phyloP scores from a whole-genome alignment of 305 asterid genomes.

The Solanum aculeatissimum region DNA sequence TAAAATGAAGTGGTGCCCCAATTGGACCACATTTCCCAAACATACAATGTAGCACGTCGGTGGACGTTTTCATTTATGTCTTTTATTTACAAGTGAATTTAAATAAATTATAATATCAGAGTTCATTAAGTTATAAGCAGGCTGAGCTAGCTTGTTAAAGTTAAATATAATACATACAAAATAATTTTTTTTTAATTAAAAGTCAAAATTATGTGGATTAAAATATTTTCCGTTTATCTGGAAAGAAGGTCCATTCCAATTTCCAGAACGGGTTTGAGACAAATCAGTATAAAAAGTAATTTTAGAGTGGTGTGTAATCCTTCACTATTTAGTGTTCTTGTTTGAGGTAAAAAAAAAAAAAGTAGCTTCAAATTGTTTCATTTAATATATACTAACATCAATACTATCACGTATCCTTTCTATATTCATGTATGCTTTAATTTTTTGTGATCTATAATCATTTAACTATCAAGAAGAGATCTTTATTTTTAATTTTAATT shows the following conservation, averaged over 20 bases:
- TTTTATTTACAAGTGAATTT: background rate
- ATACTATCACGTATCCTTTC: background rate
- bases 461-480: background rate
- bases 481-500: too few species aligned
- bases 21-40: background rate
- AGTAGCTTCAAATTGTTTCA: background rate
- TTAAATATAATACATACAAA: background rate
- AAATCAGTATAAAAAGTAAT: background rate
- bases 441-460: background rate
- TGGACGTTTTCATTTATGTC: background rate
- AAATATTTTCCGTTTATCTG: background rate
- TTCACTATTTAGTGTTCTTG: background rate
- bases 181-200: background rate
- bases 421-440: background rate
- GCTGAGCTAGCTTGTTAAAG: background rate
- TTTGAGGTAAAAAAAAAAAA: background rate
- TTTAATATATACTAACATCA: background rate
- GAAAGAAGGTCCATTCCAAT: background rate
- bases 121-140: background rate
- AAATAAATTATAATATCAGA: background rate
- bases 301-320: background rate
- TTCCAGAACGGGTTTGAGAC: background rate
- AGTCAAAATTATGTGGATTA: background rate
- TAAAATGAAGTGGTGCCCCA: background rate
- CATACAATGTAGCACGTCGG: background rate